Base-by-base conservation (phyloP, 129 eudicot genomes). In the Chrysanthemum lavandulifolium region DNA sequence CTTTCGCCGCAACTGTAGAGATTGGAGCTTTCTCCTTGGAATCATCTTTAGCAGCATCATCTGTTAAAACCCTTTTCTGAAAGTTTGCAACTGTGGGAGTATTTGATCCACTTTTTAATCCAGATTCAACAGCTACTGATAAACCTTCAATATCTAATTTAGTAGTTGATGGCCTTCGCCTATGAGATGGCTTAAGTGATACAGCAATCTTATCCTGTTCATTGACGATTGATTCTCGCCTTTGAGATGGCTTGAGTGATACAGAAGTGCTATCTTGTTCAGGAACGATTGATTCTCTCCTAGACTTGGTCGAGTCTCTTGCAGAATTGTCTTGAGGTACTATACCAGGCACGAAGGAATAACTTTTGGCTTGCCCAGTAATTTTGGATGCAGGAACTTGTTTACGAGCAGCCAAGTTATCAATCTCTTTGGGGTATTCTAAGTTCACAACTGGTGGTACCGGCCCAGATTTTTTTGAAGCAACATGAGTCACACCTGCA, bases 401-500 rank as follows among this genome's bases (percentile, higher is more conserved):
- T 79, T 86, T 87, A 77, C 50, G 82, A 25, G 77, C 65, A 11
- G 82, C 48, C 19, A 52, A 25, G 23, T 75, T 72, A 40, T 52
- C 74, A 12, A 77, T 76, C 67, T 85, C 87, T 76, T 82, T 86
- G 13, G 82, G 61, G 54, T 72, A 82, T 43, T 81, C 80, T 69
- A 80, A 50, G 69, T 67, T 63, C 67, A 43, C 53, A 55, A 69
- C 75, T 47, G 75, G 77, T 1, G 88, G 73, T 10, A 40, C 10
- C 47, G 47, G 10, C 47, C 0, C 2, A 6, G 25, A 65, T 76
- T 79, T 90, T 78, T 64, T 84, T 49, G 88, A 73, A 71, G 86
- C 53, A 75, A 90, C 61, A 19, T 87, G 88, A 57, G 93, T 84
- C 79, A 72, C 84, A 73, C 91, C 98, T 90, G 89, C 83, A 81